Evolutionary conservation across 1,139 yeast genomes (phyloP), one percentile per base, ranked within the genome.

Genomic region (Martiniozyma asiatica): DNA sequence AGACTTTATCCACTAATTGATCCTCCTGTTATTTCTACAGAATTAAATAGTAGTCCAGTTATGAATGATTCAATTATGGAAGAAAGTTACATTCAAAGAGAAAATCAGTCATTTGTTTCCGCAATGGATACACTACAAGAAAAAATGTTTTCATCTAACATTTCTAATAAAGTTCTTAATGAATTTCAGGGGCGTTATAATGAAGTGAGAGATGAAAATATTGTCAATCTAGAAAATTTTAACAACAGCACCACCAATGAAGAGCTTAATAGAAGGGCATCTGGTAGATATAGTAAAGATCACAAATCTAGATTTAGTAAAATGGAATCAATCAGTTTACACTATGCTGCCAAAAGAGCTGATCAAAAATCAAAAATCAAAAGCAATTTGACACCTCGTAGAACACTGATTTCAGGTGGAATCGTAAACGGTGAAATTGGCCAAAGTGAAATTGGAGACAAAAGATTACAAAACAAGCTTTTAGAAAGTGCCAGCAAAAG

Each of bases 311-410:
- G 48, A 22, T 52, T 53, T 27, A 44, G 39, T 27, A 40, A 48
- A 25, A 51, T 53, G 57, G 57, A 53, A 15, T 51, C 57, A 3
- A 53, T 53, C n/a, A 37, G 47, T 8, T 36, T 46, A 4, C 57
- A 52, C 31, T 51, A 52, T 31, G 54, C 56, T 2, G 54, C 55
- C 4, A 37, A 35, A 22, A 39, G 51, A 19, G 26, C 36, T 13
- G 43, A 41, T 12, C 35, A 33, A 16, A 30, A 26, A n/a, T 26
- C 32, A 16, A 25, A 26, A 14, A 20, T 24, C 12, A 18, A 29
- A 13, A n/a, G 20, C 5, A 20, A 15, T 19, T 23, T 28, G 15
- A 20, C 17, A 17, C 12, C 14, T 16, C 14, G 3, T 15, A 31
- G 9, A 24, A 10, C 22, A 7, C 4, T 13, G n/a, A n/a, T n/a